phyloP scores from a whole-genome alignment of 2,329 filamentous ascomycete species.

The Aspergillus fischeri region DNA sequence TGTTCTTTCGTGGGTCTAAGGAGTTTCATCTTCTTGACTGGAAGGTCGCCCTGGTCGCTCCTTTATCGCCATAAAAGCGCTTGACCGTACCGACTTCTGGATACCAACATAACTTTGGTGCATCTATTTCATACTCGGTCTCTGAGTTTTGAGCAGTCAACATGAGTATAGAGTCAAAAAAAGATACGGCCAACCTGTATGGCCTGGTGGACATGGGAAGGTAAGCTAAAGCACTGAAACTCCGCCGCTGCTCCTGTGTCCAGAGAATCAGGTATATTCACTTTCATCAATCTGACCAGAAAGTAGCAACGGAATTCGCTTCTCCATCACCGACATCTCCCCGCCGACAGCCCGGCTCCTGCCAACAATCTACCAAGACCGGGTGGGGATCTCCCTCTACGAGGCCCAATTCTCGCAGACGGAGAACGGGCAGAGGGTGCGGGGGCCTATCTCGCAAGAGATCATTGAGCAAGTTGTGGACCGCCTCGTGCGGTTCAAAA shows the following conservation, averaged over 20 bases:
- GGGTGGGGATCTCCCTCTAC: conserved; percentile 79
- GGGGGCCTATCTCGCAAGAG: conserved; percentile 51
- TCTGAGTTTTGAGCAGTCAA: background rate
- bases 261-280: background rate
- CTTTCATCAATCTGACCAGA: background rate
- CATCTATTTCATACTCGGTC: too few species aligned
- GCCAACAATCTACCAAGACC: conserved; percentile 71
- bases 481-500: conserved; percentile 66
- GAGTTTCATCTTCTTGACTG: background rate
- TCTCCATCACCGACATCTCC: conserved; percentile 79
- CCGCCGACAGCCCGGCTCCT: conserved; percentile 68
- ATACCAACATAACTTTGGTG: background rate
- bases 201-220: conserved; percentile 42
- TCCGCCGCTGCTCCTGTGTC: background rate
- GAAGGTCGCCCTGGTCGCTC: background rate
- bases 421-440: conserved; percentile 22
- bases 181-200: conserved; percentile 20
- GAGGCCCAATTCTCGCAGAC: conserved; percentile 62
- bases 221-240: conserved; percentile 18
- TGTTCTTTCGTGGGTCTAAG: background rate
- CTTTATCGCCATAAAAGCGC: background rate
- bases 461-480: conserved; percentile 65
- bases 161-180: background rate
- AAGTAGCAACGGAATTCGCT: conserved; percentile 78
- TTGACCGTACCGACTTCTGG: background rate